Conservation (phyloP, 768 basidiomycete genomes). For the Tricholoma matsutake region DNA sequence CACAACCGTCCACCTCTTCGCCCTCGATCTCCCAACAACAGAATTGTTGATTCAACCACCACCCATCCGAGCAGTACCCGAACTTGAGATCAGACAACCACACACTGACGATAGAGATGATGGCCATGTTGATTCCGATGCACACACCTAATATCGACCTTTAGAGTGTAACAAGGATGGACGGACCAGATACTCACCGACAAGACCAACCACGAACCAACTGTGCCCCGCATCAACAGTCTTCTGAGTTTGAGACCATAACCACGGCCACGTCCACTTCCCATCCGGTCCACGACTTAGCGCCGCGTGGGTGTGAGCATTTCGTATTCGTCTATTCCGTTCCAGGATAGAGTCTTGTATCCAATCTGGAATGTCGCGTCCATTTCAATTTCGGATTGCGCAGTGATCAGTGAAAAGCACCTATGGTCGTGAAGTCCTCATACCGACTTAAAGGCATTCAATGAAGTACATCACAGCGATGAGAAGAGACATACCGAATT, state of each 20-base stretch:
- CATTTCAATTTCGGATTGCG: slow-evolving; percentile 4
- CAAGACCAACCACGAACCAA: slow-evolving; percentile 89
- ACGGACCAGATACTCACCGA: slow-evolving; percentile 56
- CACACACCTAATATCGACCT: slow-evolving; percentile 56
- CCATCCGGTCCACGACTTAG: slow-evolving; percentile 45
- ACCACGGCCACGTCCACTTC: slow-evolving; percentile 49
- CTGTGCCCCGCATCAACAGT: slow-evolving; percentile 73
- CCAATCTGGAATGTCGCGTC: slow-evolving; percentile 66
- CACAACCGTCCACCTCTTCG: slow-evolving; percentile 75
- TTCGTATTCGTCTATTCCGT: slow-evolving; percentile 70
- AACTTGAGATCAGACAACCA: slow-evolving; percentile 99
- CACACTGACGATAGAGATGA: slow-evolving; percentile 92
- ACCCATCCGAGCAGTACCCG: slow-evolving; percentile 94
- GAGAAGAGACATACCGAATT: slow-evolving; percentile 46
- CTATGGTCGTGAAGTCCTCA: slow-evolving; percentile 94
- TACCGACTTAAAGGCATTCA: slow-evolving; percentile 60
- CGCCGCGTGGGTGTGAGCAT: slow-evolving; percentile 41
- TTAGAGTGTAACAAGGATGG: neutral
- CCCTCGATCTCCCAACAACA: slow-evolving; percentile 97
- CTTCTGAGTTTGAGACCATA: slow-evolving; percentile 61
- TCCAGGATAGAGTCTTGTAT: slow-evolving; percentile 93
- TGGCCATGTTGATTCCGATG: slow-evolving; percentile 91
- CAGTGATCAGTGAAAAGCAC: slow-evolving; percentile 38
- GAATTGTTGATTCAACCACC: slow-evolving; percentile 98
- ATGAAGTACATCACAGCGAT: slow-evolving; percentile 1